Evolutionary conservation across 2,329 filamentous ascomycete genomes (phyloP), one percentile per base, ranked within the genome.

Genomic region (Cadophora luteo-olivacea): DNA sequence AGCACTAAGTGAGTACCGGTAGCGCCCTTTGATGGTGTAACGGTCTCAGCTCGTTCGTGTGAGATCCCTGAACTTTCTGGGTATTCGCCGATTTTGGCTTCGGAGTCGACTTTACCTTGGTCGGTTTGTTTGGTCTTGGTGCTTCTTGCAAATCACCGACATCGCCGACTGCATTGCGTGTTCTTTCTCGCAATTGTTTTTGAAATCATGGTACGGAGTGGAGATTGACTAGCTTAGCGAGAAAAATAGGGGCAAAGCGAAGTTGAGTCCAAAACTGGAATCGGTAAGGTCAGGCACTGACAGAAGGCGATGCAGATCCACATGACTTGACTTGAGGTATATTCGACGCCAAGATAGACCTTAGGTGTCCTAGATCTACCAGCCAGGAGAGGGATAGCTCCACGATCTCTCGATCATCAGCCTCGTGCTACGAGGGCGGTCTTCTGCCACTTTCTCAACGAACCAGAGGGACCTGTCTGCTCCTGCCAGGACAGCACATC

Each of bases 401-500:
- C 32, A 38, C 19, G 33, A 58, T 22, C 33, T 36, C 19, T 33
- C 55, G 16, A n/a, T 58, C 32, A 38, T 64, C 61, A 38, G 48
- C 45, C 61, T 54, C 25, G 61, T 64, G 33, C 48, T 22, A 64
- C 61, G 22, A 38, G 36, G 19, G 3, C 48, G 16, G 61, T 64
- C 61, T 51, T 5, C 61, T 64, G 61, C 49, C 29, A 52, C 9
- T 52, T 41, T 41, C 49, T 38, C 33, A 22, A 36, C 61, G 61
- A 64, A 38, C 61, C 61, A 52, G 22, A 58, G 55, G 33, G n/a
- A 38, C 36, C 4, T 9, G 1, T 38, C 8, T 22, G 32, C n/a
- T 64, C 19, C 25, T 54, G 58, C 36, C 38, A 52, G 48, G 48
- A 64, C 61, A 64, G 48, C 61, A 36, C 61, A 64, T 64, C 61